These are phyloP conservation scores for Henckelia pumila DNA, from an alignment of 257 asterid genomes.

Conservation along the genomic window DNA sequence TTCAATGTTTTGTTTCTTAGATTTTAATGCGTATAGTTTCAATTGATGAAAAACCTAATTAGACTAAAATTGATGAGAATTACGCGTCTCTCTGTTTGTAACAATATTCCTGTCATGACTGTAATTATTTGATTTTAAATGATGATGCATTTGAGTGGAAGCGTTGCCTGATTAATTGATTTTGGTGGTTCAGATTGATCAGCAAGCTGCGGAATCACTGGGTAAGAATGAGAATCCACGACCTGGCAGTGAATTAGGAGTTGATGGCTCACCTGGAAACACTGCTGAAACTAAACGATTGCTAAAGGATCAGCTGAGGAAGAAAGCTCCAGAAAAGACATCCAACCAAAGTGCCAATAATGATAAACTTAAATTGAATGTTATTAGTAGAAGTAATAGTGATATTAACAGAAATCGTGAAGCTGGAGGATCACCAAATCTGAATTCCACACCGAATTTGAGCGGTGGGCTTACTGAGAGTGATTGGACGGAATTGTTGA, in stretches of 20 bases:
- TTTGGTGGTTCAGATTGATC: conserved; percentile 71
- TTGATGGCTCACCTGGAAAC: conserved; percentile 34
- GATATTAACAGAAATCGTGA: conserved; percentile 43
- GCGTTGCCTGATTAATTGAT: conserved; percentile 16
- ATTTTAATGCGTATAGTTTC: background rate
- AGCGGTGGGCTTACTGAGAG: conserved; percentile 55
- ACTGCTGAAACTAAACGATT: conserved; percentile 54
- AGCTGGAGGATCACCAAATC: conserved; percentile 30
- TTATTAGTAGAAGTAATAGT: conserved; percentile 36
- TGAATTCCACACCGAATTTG: conserved; percentile 38
- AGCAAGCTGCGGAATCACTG: conserved; percentile 96
- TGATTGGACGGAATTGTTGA: conserved; percentile 93
- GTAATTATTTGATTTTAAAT: conserved; percentile 1
- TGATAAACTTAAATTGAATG: conserved; percentile 35
- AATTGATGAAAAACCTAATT: background rate
- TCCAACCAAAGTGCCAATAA: conserved; percentile 24
- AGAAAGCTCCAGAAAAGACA: conserved; percentile 46
- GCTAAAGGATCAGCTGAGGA: conserved; percentile 75
- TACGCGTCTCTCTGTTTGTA: background rate
- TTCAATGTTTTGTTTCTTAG: background rate
- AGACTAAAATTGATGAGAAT: background rate
- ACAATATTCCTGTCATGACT: background rate
- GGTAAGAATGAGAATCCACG: conserved; percentile 63
- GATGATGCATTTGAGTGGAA: background rate
- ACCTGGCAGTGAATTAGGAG: conserved; percentile 47